These are phyloP conservation scores for Chaetoscypha palmicola DNA, from an alignment of 2,329 filamentous ascomycete genomes.

Conservation along the genomic window DNA sequence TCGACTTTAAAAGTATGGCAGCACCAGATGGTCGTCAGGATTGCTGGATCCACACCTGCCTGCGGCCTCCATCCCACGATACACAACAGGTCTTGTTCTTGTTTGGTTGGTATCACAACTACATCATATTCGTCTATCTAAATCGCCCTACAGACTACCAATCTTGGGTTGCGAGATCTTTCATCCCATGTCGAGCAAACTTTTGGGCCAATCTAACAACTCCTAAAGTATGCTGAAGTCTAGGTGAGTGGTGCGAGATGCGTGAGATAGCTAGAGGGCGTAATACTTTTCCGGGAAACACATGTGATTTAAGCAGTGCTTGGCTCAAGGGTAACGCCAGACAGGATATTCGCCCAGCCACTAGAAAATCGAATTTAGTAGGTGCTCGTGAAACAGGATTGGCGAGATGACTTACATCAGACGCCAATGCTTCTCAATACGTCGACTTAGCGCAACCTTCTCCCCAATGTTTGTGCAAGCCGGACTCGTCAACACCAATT, in stretches of 20 bases:
- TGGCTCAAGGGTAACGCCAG: constrained; percentile 30
- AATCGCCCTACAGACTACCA: no score
- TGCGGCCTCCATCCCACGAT: no score
- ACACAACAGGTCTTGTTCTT: no score
- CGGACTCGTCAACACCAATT: constrained; percentile 84
- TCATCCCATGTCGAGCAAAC: no score
- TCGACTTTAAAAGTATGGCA: no score
- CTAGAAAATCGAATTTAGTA: constrained; percentile 5
- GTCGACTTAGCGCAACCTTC: constrained; percentile 91
- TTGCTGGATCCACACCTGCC: no score
- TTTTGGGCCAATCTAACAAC: constrained; percentile 28
- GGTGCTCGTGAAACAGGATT: neutral
- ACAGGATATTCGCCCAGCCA: constrained; percentile 64
- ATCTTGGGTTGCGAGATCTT: no score
- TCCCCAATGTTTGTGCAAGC: constrained; percentile 96
- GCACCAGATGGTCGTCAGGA: no score
- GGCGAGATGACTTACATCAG: constrained; percentile 47
- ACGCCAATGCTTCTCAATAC: constrained; percentile 99
- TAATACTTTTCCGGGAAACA: neutral
- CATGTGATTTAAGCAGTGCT: constrained; percentile 22
- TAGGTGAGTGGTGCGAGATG: constrained; percentile 1
- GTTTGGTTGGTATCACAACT: no score
- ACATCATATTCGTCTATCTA: no score
- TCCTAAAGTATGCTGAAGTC: constrained; percentile 16
- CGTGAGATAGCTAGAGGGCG: no score